Conservation (phyloP, 2,329 filamentous ascomycete genomes). For the Colletotrichum sp. region DNA sequence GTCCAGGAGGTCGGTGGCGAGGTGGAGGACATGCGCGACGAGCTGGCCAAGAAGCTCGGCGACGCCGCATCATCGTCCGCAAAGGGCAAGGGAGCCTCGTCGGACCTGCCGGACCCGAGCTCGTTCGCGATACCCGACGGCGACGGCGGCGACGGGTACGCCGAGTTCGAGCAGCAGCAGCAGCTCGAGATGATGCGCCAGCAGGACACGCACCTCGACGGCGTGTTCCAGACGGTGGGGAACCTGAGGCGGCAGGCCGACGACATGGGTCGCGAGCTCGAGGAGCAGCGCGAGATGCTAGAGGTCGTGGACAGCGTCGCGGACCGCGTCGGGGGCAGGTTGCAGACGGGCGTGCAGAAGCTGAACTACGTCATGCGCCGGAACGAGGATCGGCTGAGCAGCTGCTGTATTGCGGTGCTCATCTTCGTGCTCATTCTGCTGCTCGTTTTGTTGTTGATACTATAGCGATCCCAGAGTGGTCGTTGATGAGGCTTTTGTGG, state of each 20-base stretch:
- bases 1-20: constrained; percentile 90
- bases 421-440: constrained; percentile 89
- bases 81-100: constrained; percentile 33
- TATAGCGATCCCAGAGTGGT: constrained; percentile 41
- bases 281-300: constrained; percentile 91
- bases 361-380: constrained; percentile 82
- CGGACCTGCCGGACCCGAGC: constrained; percentile 58
- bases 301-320: constrained; percentile 83
- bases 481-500: not conserved
- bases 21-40: constrained; percentile 85
- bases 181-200: constrained; percentile 92
- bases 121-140: constrained; percentile 64
- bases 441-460: constrained; percentile 74
- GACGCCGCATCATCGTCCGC: constrained; percentile 24
- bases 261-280: constrained; percentile 94
- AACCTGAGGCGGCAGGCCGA: constrained; percentile 89
- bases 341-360: constrained; percentile 86
- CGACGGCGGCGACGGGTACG: constrained; percentile 64
- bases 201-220: constrained; percentile 91
- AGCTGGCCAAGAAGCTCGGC: constrained; percentile 68
- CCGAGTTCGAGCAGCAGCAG: constrained; percentile 85
- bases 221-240: constrained; percentile 90
- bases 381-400: constrained; percentile 88
- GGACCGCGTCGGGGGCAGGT: constrained; percentile 83
- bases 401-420: constrained; percentile 88